phyloP scores from a whole-genome alignment of 345 rosid genomes.

The Linum trigynum region DNA sequence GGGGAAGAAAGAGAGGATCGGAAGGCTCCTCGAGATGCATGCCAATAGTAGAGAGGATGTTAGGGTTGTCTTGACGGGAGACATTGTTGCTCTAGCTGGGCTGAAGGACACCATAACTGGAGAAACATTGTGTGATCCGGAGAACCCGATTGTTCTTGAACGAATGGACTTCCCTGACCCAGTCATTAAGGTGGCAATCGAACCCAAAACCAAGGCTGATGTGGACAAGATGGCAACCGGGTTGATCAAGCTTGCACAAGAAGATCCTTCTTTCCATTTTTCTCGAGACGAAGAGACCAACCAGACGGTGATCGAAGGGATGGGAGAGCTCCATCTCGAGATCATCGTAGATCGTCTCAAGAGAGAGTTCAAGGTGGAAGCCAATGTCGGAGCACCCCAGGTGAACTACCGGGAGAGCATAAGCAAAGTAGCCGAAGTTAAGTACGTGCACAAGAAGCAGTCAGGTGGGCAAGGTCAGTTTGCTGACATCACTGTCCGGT shows the following conservation, averaged over 20 bases:
- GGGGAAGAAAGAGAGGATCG: slow-evolving; percentile 94
- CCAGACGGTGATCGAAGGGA: slow-evolving; percentile 96
- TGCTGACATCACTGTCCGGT: slow-evolving; percentile 83
- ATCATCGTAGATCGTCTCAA: slow-evolving; percentile 88
- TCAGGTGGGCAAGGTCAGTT: slow-evolving; percentile 98
- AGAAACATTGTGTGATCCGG: slow-evolving; percentile 74
- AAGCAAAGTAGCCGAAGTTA: slow-evolving; percentile 70
- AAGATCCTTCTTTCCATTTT: slow-evolving; percentile 98
- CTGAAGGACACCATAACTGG: slow-evolving; percentile 86
- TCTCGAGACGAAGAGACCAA: slow-evolving; percentile 90
- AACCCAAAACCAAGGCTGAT: slow-evolving; percentile 96
- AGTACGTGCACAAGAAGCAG: slow-evolving; percentile 88
- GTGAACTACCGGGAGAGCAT: slow-evolving; percentile 99
- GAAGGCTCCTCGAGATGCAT: slow-evolving; percentile 95
- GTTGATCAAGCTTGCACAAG: slow-evolving; percentile 90
- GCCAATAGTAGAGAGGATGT: slow-evolving; percentile 96
- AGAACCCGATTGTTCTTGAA: slow-evolving; percentile 70
- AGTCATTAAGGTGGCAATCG: slow-evolving; percentile 94
- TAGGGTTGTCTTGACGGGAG: slow-evolving; percentile 76
- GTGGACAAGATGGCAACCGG: slow-evolving; percentile 82
- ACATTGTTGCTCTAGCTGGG: slow-evolving; percentile 89
- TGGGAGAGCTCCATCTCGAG: slow-evolving; percentile 99
- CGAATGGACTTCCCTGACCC: slow-evolving; percentile 99
- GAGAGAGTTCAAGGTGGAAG: slow-evolving; percentile 96
- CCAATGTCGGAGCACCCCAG: slow-evolving; percentile 97